Percentiles rank a stretch among this genome's conserved stretches.
phyloP scores from a whole-genome alignment of 192 early-diverging fungal species.

The Coemansia sp. region DNA sequence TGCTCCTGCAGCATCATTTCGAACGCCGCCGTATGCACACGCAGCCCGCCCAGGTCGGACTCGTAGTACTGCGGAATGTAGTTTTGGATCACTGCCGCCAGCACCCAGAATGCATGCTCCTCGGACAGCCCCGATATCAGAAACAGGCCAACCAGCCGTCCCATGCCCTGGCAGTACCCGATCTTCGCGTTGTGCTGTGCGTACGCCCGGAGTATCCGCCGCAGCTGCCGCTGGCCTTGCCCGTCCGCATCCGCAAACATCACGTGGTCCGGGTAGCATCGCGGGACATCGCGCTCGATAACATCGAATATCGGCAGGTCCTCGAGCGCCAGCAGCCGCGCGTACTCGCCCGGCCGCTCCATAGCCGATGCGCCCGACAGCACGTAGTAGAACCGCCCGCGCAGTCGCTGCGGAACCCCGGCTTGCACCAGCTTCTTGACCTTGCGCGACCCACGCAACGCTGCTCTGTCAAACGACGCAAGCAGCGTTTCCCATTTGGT shows the following conservation, averaged over 20 bases:
- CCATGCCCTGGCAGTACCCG: conserved; percentile 98
- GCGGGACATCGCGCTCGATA: conserved; percentile 84
- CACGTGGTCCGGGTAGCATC: conserved; percentile 87
- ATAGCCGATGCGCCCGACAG: conserved; percentile 29
- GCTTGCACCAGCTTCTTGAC: conserved; percentile 54
- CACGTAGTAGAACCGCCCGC: conserved; percentile 43
- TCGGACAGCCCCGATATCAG: conserved; percentile 78
- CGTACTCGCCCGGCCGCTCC: conserved; percentile 27
- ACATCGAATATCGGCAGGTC: conserved; percentile 73
- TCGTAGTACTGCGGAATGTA: conserved; percentile 82
- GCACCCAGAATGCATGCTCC: conserved; percentile 89
- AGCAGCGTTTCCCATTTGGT: conserved; percentile 42
- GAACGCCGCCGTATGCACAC: conserved; percentile 82
- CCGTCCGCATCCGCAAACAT: conserved; percentile 73
- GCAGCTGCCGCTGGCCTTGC: conserved; percentile 74
- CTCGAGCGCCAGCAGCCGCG: conserved; percentile 21
- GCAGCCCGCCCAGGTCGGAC: conserved; percentile 68
- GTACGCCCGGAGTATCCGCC: conserved; percentile 80
- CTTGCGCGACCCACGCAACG: conserved; percentile 47
- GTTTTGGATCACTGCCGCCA: conserved; percentile 71
- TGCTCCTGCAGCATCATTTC: conserved; percentile 71
- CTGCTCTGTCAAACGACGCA: conserved; percentile 30
- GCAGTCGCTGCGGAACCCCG: conserved; percentile 30
- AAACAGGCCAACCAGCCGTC: conserved; percentile 85
- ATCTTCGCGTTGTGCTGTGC: conserved; percentile 81